Evolutionary conservation across 2,329 filamentous ascomycete species (phyloP), one percentile per base, ranked within the genome.

Genomic region (Pleomassaria siparia): DNA sequence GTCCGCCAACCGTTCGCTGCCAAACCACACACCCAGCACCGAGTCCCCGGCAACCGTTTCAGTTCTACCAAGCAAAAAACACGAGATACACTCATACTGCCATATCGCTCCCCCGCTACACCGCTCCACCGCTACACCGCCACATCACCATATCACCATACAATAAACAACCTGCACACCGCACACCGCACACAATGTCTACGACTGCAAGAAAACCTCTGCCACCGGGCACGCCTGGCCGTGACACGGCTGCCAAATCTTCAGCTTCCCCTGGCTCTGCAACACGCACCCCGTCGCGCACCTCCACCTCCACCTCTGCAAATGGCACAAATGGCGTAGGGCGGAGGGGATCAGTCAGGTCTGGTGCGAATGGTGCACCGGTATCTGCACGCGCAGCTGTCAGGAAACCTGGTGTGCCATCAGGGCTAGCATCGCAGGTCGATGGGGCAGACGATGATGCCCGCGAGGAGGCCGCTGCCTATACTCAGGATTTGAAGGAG

Each of bases 401-500:
- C 33, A 62, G 65, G 49, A 72, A 67, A 57, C 68, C 69, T 26
- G 63, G 60, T 26, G 54, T 61, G 6, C 43, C 63, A 10, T 73
- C 70, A 8, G 60, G 51, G 35, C 60, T 70, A 30, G 65, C 63
- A 47, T 64, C 63, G 58, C 67, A 63, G 59, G 67, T 66, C 56
- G 66, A 71, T 48, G 59, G 63, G 46, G 59, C 62, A 29, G 66
- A 62, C 29, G 72, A 75, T 43, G 74, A 90, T 55, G 85, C 85
- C 53, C 85, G 88, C 58, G 90, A 89, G 15, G 90, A 94, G 71
- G 86, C 87, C 53, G 79, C 89, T 33, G 86, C 88, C 13, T 79
- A 88, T 47, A 80, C 96, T 49, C 89, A 95, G 55, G 91, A 96
- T 55, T 76, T 96, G 49, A 91, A 90, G 72, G 85, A 90, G 55